Evolutionary conservation across 2,329 filamentous ascomycete species (phyloP), one percentile per base, ranked within the genome.

Genomic region (Botrytis porri): DNA sequence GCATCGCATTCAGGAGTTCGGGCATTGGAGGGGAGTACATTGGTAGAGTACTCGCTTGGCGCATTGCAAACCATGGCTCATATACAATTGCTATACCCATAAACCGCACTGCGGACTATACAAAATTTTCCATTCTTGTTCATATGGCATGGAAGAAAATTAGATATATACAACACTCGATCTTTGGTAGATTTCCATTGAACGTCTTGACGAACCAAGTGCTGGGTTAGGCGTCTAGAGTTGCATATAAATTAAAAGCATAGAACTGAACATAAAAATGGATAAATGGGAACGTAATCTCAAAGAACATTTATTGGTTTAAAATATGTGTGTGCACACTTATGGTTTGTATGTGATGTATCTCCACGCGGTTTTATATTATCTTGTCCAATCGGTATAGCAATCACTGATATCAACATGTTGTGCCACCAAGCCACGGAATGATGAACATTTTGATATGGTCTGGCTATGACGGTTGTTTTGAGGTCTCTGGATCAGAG

Each of bases 61-160:
- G 67, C 39, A 61, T 57, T 71, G 70, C 43, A 67, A n/a, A 66
- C 43, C 62, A 67, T 59, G 62, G 43, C n/a, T 59, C 62, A 70
- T 51, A 62, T 70, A 70, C 41, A 61, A 70, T 70, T 70, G 67
- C 67, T 70, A 70, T 70, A 70, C 67, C 54, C 67, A 25, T 70
- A 43, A 70, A 62, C 67, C 67, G 67, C 54, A 70, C 32, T n/a
- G 67, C 67, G 67, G 67, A 45, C 67, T 62, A 70, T 62, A 45
- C 29, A 67, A 67, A 57, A 20, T 14, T 65, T 67, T 67, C 65
- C 48, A 57, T 67, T 67, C 39, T 67, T 67, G 65, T 57, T 67
- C 45, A 67, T 66, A 66, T 67, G 64, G 65, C 39, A 57, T 57
- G 65, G 65, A 67, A 57, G 35, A 67, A 57, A 8, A 37, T 22